Evolutionary conservation across 306 rosid genomes (phyloP).

Genomic region (Lotus japonicus): DNA sequence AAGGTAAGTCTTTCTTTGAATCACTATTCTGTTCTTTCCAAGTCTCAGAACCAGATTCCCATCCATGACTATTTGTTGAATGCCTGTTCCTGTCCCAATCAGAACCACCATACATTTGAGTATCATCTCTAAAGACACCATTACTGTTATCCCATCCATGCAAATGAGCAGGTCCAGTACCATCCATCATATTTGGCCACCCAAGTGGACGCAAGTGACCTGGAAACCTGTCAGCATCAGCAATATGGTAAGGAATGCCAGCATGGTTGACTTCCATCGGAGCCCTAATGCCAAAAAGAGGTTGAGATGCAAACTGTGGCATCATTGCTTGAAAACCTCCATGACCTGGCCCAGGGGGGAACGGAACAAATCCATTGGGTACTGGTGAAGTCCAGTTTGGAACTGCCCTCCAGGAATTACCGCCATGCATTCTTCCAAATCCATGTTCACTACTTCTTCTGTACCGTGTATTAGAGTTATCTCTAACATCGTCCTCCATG

Average conservation of each 20-base stretch:
- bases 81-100: constrained; percentile 96
- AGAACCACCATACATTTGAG: constrained; percentile 64
- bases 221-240: constrained; percentile 86
- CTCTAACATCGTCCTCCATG: constrained; percentile 81
- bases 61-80: constrained; percentile 62
- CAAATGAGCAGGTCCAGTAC: constrained; percentile 81
- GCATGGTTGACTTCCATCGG: constrained; percentile 74
- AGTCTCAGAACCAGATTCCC: constrained; percentile 79
- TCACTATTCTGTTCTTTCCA: constrained; percentile 86
- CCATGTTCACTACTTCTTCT: constrained; percentile 71
- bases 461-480: constrained; percentile 64
- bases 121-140: constrained; percentile 73
- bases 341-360: constrained; percentile 86
- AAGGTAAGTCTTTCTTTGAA: constrained; percentile 63
- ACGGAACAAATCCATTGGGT: constrained; percentile 89
- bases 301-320: constrained; percentile 81
- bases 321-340: constrained; percentile 87
- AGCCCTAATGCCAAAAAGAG: constrained; percentile 81
- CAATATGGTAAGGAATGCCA: constrained; percentile 82
- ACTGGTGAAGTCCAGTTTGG: constrained; percentile 81
- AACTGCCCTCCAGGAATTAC: constrained; percentile 90
- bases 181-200: constrained; percentile 90
- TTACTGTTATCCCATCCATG: constrained; percentile 93
- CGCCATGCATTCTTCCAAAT: constrained; percentile 73
- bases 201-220: constrained; percentile 87